Evolutionary conservation across 2,329 filamentous ascomycete genomes (phyloP), one percentile per base, ranked within the genome.

Genomic region (Cordyceps farinosa): DNA sequence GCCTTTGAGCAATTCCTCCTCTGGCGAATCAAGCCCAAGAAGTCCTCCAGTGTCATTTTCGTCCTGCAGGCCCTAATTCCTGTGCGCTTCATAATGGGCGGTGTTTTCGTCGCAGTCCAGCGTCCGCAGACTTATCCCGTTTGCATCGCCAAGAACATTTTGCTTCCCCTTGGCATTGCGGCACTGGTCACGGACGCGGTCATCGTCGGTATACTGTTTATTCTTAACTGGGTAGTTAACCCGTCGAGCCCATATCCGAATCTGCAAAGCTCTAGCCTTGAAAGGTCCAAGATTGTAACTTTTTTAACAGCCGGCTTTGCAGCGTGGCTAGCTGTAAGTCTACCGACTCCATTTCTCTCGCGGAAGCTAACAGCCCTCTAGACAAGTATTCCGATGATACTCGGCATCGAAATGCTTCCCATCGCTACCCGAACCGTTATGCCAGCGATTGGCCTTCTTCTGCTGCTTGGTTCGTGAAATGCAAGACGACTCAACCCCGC

Each of bases 291-390:
- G 68, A 75, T 77, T 44, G 67, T 82, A 22, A 67, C 80, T 30
- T 69, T 79, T 1, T 71, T 79, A 22, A 73, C 81, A 5, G 30
- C 75, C 52, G 81, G 77, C 15, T 71, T 84, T 62, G 76, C 74
- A n/a, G 69, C 84, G 38, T 87, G 84, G 84, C 82, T 79, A 58
- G 82, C 75, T 67, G 82, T 85, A 69, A 71, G 82, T 80, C 27
- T n/a, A 32, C 22, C 17, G 15, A 32, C 27, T 1, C 2, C 1
- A 9, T 51, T 30, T 11, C n/a, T 10, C 44, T n/a, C 8, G n/a
- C 17, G 29, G 29, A 61, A 5, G 44, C 61, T 65, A 48, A 64
- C 54, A 40, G 45, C 30, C 57, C 67, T 55, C 13, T 65, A 85
- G 82, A 77, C 78, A 64, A 86, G 84, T 67, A 76, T 80, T 8